Conservation (phyloP, 2,329 filamentous ascomycete genomes). For the Pyricularia grisea region DNA sequence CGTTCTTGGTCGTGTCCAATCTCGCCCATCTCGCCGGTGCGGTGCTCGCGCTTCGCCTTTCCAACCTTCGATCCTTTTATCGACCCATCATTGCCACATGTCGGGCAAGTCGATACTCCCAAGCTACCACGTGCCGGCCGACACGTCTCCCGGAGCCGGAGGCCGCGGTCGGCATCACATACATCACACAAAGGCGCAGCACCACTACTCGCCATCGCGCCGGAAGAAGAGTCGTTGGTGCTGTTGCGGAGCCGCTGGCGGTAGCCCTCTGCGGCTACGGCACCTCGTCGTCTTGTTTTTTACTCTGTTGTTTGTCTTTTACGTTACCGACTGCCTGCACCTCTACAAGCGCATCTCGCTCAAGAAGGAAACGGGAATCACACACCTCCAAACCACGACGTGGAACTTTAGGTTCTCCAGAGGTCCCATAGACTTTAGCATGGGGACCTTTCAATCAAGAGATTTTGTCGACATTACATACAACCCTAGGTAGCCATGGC, state of each 20-base stretch:
- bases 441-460: conserved; percentile 1
- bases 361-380: conserved; percentile 4
- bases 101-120: conserved; percentile 4
- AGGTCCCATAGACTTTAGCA: conserved; percentile 1
- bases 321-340: conserved; percentile 3
- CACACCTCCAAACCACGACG: conserved; percentile 4
- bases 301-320: conserved; percentile 1
- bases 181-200: background rate
- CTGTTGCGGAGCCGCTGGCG: background rate
- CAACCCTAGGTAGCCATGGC: background rate
- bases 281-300: background rate
- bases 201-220: background rate
- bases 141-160: background rate
- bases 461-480: conserved; percentile 4
- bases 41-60: background rate
- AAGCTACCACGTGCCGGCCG: conserved; percentile 3
- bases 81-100: background rate
- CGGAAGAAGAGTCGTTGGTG: conserved; percentile 2
- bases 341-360: conserved; percentile 5
- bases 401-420: conserved; percentile 5
- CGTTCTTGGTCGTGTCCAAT: background rate
- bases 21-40: background rate
- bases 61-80: background rate
- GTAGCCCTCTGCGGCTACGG: background rate
- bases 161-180: background rate